Evolutionary conservation across 1,284 basidiomycete genomes (phyloP).

Genomic region (Pholiota adiposa): DNA sequence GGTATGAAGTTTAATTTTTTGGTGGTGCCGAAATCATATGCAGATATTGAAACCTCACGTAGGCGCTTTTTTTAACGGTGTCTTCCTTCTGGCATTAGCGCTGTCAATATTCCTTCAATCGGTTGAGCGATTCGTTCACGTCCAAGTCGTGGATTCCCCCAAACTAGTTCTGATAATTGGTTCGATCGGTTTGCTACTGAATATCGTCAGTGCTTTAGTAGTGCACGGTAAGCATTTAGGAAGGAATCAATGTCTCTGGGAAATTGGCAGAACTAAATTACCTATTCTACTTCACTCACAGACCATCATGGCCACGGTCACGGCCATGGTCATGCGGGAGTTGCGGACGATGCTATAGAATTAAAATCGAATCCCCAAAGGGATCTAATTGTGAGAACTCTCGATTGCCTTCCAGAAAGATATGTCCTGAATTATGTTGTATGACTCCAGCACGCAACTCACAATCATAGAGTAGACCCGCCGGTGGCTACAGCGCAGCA

Average conservation of each 20-base stretch:
- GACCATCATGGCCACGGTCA: conserved; percentile 42
- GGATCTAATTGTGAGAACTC: conserved; percentile 35
- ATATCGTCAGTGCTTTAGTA: conserved; percentile 46
- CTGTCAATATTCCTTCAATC: conserved; percentile 53
- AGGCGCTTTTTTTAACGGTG: conserved; percentile 58
- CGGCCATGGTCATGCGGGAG: conserved; percentile 33
- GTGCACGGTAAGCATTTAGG: conserved; percentile 43
- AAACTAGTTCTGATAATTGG: conserved; percentile 48
- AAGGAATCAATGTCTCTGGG: conserved; percentile 5
- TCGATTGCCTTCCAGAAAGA: not conserved
- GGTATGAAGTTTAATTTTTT: conserved; percentile 34
- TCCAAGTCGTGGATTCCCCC: conserved; percentile 43
- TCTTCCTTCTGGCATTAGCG: conserved; percentile 52
- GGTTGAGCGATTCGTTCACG: conserved; percentile 49
- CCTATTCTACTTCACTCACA: conserved; percentile 13
- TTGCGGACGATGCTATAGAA: conserved; percentile 22
- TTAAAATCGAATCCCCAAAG: conserved; percentile 20
- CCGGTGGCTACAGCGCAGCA: conserved; percentile 34
- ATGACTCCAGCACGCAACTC: conserved; percentile 41
- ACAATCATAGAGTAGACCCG: conserved; percentile 46
- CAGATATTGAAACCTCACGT: conserved; percentile 9
- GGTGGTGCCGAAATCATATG: not conserved
- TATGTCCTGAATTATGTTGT: not conserved
- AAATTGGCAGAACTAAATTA: not conserved
- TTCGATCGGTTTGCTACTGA: conserved; percentile 46